Percentiles rank a stretch among this genome's conserved stretches.
phyloP scores from a whole-genome alignment of 2,329 filamentous ascomycete species.

The Chaetomium strumarium region DNA sequence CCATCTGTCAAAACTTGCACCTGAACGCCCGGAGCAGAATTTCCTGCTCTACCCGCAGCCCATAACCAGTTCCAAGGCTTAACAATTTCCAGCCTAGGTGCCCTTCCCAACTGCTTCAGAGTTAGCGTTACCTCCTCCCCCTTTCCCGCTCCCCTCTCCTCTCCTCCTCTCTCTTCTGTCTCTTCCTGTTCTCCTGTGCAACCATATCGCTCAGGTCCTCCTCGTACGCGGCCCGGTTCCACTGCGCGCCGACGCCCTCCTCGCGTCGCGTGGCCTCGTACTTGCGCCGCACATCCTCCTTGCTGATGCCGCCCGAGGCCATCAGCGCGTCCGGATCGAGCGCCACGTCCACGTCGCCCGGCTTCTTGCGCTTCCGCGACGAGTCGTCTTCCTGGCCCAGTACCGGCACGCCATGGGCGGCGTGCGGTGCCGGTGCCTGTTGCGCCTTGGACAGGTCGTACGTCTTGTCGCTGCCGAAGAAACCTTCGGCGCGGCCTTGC shows the following conservation, averaged over 20 bases:
- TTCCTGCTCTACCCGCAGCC: too few species aligned
- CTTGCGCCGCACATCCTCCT: slow-evolving; percentile 72
- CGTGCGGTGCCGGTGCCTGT: slow-evolving; percentile 23
- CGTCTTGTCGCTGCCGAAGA: slow-evolving; percentile 91
- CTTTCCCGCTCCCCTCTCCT: slow-evolving; percentile 57
- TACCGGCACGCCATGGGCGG: slow-evolving; percentile 59
- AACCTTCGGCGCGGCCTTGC: slow-evolving; percentile 77
- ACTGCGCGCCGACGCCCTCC: slow-evolving; percentile 62
- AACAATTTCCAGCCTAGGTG: too few species aligned
- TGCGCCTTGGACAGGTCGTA: slow-evolving; percentile 69
- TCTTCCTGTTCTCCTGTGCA: slow-evolving; percentile 83
- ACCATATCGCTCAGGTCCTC: slow-evolving; percentile 96
- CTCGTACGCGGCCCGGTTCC: slow-evolving; percentile 49
- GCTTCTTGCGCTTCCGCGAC: slow-evolving; percentile 81
- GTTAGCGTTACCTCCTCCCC: slow-evolving; percentile 23
- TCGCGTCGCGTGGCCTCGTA: slow-evolving; percentile 69
- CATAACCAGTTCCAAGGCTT: too few species aligned
- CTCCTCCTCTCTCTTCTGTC: slow-evolving; percentile 82
- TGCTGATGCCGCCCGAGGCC: slow-evolving; percentile 69
- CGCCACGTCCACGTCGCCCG: slow-evolving; percentile 87
- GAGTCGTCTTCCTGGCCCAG: slow-evolving; percentile 61
- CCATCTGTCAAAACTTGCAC: neutral
- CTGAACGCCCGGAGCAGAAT: neutral
- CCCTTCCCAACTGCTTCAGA: neutral
- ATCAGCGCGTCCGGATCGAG: slow-evolving; percentile 79